Evolutionary conservation across 352 stramenopile genomes (phyloP).

Genomic region (Phytophthora litchii): DNA sequence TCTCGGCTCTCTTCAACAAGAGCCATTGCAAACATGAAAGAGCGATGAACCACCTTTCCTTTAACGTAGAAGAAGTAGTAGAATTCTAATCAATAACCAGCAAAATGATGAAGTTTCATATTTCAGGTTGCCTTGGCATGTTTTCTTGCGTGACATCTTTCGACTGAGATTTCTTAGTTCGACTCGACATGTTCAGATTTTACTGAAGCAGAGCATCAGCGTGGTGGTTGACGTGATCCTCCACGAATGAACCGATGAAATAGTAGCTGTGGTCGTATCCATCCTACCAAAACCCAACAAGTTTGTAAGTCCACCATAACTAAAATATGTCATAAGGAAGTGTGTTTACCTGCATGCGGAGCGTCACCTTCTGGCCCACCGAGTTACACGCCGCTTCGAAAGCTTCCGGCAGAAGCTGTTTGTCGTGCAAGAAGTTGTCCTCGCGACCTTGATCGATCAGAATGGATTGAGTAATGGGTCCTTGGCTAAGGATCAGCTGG

Average conservation of each 20-base stretch:
- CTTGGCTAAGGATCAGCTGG: slow-evolving; percentile 80
- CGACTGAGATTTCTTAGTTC: background rate
- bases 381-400: slow-evolving; percentile 86
- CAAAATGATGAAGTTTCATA: slow-evolving; percentile 29
- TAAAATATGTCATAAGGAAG: background rate
- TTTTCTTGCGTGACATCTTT: too few relatives aligned
- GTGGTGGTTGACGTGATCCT: slow-evolving; percentile 96
- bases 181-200: slow-evolving; percentile 2
- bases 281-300: slow-evolving; percentile 44
- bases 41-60: background rate
- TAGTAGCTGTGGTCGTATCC: slow-evolving; percentile 99
- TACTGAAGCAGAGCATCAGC: slow-evolving; percentile 82
- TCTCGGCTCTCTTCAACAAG: slow-evolving; percentile 39
- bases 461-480: slow-evolving; percentile 71
- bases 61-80: slow-evolving; percentile 26
- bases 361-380: slow-evolving; percentile 80
- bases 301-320: background rate
- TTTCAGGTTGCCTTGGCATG: slow-evolving; percentile 16
- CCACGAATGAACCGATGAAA: slow-evolving; percentile 97
- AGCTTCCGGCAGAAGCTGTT: slow-evolving; percentile 92
- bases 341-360: slow-evolving; percentile 66
- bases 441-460: slow-evolving; percentile 91
- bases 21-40: slow-evolving; percentile 26
- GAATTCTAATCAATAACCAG: slow-evolving; percentile 20
- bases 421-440: slow-evolving; percentile 89